phyloP scores from a whole-genome alignment of 2,329 filamentous ascomycete genomes.

The Sarocladium brachiariae region DNA sequence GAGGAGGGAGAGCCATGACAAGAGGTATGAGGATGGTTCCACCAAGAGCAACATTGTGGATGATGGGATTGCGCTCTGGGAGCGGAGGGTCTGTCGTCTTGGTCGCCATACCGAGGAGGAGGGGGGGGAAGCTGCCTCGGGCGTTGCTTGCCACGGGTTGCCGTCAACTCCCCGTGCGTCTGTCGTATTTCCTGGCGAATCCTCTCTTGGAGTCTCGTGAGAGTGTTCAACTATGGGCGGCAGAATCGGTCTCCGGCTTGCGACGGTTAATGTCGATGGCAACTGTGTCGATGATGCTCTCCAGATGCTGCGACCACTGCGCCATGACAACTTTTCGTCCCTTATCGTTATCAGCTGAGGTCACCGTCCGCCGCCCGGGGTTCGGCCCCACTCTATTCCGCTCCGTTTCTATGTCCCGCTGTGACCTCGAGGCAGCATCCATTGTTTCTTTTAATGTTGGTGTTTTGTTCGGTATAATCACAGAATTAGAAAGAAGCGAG shows the following conservation, averaged over 20 bases:
- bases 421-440: neutral
- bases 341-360: constrained; percentile 6
- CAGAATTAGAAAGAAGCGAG: too few species aligned
- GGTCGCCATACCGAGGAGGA: constrained; percentile 6
- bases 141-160: neutral
- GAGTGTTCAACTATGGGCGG: neutral
- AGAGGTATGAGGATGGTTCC: constrained; percentile 40
- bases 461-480: neutral
- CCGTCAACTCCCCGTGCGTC: neutral
- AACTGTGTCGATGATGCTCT: constrained; percentile 8
- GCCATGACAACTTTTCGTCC: constrained; percentile 8
- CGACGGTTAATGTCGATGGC: constrained; percentile 2
- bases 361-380: neutral
- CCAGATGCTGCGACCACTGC: constrained; percentile 4
- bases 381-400: constrained; percentile 2
- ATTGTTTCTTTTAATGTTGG: neutral
- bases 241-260: neutral
- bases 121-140: neutral
- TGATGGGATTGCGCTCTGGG: constrained; percentile 27
- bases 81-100: constrained; percentile 12
- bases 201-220: neutral
- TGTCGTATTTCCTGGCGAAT: neutral
- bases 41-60: constrained; percentile 42
- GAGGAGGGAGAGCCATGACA: constrained; percentile 44
- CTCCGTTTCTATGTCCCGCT: neutral